These are phyloP conservation scores for Chrysanthemum lavandulifolium DNA, from an alignment of 129 eudicot genomes.

Conservation along the genomic window DNA sequence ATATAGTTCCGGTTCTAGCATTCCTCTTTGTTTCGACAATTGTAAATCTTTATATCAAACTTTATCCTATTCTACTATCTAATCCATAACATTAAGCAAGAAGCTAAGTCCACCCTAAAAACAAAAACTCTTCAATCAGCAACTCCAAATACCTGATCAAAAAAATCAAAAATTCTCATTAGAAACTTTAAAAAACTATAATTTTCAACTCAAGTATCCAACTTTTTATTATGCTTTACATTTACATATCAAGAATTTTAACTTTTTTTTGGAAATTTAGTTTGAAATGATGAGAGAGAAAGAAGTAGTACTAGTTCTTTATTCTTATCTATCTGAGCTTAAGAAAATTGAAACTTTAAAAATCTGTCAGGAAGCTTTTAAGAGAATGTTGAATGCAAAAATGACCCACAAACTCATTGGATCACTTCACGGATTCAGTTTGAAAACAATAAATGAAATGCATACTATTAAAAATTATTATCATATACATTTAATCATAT, in stretches of 20 bases:
- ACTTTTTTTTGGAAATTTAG: slow-evolving; percentile 15
- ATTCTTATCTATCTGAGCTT: slow-evolving; percentile 25
- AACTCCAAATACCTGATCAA: slow-evolving; percentile 21
- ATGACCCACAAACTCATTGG: slow-evolving; percentile 44
- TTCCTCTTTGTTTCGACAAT: slow-evolving; percentile 29
- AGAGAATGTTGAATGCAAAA: slow-evolving; percentile 62
- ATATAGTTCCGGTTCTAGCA: slow-evolving; percentile 77
- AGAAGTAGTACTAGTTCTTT: not conserved
- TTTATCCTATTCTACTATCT: slow-evolving; percentile 23
- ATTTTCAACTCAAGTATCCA: slow-evolving; percentile 1
- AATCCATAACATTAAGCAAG: slow-evolving; percentile 26
- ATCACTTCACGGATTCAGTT: slow-evolving; percentile 56
- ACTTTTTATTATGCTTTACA: not conserved
- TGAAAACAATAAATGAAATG: slow-evolving; percentile 57
- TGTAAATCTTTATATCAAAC: slow-evolving; percentile 6
- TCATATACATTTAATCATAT: slow-evolving; percentile 9
- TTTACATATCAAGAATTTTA: slow-evolving; percentile 3
- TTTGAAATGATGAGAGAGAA: slow-evolving; percentile 26
- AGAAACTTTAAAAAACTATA: not conserved
- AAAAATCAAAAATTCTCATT: slow-evolving; percentile 1
- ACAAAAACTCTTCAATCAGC: slow-evolving; percentile 5
- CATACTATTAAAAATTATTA: not conserved
- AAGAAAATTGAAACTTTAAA: slow-evolving; percentile 31
- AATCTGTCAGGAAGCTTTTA: slow-evolving; percentile 56
- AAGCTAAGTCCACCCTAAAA: slow-evolving; percentile 15